These are phyloP conservation scores for Calendula officinalis DNA, from an alignment of 129 eudicot genomes.

Conservation along the genomic window DNA sequence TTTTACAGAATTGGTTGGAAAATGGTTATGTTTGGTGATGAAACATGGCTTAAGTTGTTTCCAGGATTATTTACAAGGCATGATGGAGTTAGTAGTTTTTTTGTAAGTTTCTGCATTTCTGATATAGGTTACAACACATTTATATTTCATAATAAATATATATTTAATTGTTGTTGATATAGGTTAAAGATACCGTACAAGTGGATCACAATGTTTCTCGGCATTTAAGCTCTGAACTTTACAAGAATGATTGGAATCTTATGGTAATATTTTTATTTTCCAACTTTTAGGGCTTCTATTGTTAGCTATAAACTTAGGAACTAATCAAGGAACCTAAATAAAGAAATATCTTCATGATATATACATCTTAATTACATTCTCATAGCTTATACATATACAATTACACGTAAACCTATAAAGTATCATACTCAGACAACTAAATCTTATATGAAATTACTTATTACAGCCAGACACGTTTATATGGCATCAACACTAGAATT, in stretches of 20 bases:
- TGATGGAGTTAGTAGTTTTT: conserved; percentile 96
- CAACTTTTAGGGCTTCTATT: not conserved
- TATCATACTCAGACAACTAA: not conserved
- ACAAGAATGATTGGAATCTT: conserved; percentile 75
- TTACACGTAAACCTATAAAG: conserved; percentile 11
- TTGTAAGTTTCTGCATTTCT: conserved; percentile 50
- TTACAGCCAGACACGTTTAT: conserved; percentile 21
- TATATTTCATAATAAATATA: not conserved
- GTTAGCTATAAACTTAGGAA: not conserved
- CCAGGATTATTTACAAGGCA: conserved; percentile 72
- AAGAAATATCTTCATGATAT: not conserved
- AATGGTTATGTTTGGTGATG: conserved; percentile 97
- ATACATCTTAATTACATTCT: conserved; percentile 6
- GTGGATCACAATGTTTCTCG: conserved; percentile 96
- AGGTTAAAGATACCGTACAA: conserved; percentile 95
- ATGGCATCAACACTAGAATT: conserved; percentile 30
- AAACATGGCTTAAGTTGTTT: conserved; percentile 94
- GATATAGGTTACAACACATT: too few species aligned
- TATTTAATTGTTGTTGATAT: conserved; percentile 8
- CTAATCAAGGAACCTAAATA: not conserved
- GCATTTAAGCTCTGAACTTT: conserved; percentile 68
- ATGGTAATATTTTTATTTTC: conserved; percentile 43
- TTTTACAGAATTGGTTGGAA: conserved; percentile 81
- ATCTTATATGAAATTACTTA: conserved; percentile 20
- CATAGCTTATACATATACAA: not conserved